These are phyloP conservation scores for Colletotrichum caudatum DNA, from an alignment of 2,329 filamentous ascomycete genomes.

Conservation along the genomic window DNA sequence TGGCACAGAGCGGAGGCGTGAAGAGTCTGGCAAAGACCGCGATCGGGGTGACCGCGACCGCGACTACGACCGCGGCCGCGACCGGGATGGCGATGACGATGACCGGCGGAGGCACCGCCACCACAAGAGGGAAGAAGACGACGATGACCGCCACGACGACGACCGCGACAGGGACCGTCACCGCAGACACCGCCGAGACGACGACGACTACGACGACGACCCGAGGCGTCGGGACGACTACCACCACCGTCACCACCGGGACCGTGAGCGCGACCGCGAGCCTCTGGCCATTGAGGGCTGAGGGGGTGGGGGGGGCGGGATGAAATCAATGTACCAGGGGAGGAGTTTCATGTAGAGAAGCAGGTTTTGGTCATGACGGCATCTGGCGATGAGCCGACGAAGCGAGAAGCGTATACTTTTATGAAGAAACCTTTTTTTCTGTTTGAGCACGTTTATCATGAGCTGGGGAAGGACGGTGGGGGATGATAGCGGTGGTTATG, in stretches of 20 bases:
- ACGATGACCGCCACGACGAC: conserved; percentile 53
- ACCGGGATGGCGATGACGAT: conserved; percentile 47
- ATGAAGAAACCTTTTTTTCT: background rate
- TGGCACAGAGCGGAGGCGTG: conserved; percentile 50
- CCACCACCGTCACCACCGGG: conserved; percentile 50
- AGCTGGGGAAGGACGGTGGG: background rate
- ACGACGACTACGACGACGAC: conserved; percentile 47
- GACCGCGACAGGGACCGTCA: conserved; percentile 48
- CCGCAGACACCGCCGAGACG: conserved; percentile 47
- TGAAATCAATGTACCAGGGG: background rate
- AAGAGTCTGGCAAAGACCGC: conserved; percentile 48
- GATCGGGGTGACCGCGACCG: conserved; percentile 45
- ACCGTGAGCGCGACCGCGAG: conserved; percentile 49
- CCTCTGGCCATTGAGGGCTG: conserved; percentile 38
- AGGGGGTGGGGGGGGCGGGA: background rate
- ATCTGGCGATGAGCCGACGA: conserved; percentile 27
- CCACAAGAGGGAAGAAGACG: conserved; percentile 51
- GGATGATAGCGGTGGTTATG: conserved; percentile 5
- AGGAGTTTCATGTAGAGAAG: background rate
- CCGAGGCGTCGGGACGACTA: conserved; percentile 46
- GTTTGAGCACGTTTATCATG: background rate
- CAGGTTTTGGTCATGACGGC: conserved; percentile 8
- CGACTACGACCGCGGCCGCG: conserved; percentile 45
- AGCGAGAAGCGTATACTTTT: conserved; percentile 19
- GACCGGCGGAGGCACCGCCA: conserved; percentile 44